Base-by-base conservation (phyloP, 139 green algal genomes). In the Coccomyxa sp. region DNA sequence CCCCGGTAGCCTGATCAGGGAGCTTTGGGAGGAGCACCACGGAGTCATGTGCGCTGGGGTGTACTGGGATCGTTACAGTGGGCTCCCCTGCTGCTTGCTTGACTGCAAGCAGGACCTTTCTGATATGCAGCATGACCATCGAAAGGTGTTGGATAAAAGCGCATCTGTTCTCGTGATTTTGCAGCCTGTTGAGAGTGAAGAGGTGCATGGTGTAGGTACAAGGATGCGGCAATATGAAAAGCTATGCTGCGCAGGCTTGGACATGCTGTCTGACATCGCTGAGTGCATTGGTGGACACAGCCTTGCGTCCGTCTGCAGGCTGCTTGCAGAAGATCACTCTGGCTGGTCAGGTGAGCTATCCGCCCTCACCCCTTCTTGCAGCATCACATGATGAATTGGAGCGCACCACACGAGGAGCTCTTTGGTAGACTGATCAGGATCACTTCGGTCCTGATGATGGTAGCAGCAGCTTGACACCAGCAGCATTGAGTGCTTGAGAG, bases 311-410 rank as follows among this genome's bases (percentile, higher is more conserved):
- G 86, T 98, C 64, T 92, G 86, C 70, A 84, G 87, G 38, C 83
- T 95, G 73, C 82, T 97, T 38, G 91, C 89, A 2, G 81, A 95
- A 78, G 93, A 97, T 78, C 86, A 90, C 72, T 77, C 54, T 37
- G 88, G 89, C 39, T 92, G 82, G 84, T 54, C 75, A 79, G 91
- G 91, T 89, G 75, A 34, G 81, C 27, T 8, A 58, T n/a, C n/a
- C n/a, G n/a, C n/a, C 44, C 12, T 58, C 16, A 29, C 44, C 12
- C 44, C 44, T 58, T 58, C 44, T 16, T 58, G 14, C 12, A 58
- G 12, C 44, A 58, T 58, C 16, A n/a, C n/a, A n/a, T n/a, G n/a
- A n/a, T n/a, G n/a, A n/a, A n/a, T n/a, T n/a, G n/a, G n/a, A n/a
- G n/a, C n/a, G n/a, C n/a, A n/a, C n/a, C n/a, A n/a, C n/a, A n/a